Conservation (phyloP, 805 yeast genomes). For the Sugiyamaella valdiviana region DNA sequence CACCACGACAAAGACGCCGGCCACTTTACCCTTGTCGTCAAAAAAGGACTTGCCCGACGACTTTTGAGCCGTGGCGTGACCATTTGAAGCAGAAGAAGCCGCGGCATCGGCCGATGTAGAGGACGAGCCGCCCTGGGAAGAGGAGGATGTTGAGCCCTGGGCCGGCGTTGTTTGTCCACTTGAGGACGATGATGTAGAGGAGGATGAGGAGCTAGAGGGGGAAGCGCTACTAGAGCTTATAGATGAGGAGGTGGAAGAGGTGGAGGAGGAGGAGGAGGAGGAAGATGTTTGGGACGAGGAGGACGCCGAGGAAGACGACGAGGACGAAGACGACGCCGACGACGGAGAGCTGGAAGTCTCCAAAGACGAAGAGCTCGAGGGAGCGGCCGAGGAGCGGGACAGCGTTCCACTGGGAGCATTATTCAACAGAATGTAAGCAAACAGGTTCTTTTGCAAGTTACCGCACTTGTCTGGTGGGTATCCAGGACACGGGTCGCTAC, state of each 20-base stretch:
- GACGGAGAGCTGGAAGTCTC: conserved; percentile 14
- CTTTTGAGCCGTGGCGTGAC: conserved; percentile 12
- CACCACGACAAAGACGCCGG: conserved; percentile 77
- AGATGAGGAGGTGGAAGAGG: conserved; percentile 16
- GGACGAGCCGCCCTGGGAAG: conserved; percentile 7
- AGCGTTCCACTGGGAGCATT: conserved; percentile 31
- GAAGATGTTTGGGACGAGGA: conserved; percentile 16
- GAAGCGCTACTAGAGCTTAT: conserved; percentile 7
- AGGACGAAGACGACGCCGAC: conserved; percentile 18
- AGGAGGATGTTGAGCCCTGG: conserved; percentile 14
- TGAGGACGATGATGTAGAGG: conserved; percentile 21
- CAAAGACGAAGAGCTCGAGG: conserved; percentile 13
- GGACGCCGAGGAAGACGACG: conserved; percentile 22
- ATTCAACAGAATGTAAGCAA: conserved; percentile 45
- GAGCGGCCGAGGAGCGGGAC: conserved; percentile 13
- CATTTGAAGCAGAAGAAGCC: conserved; percentile 3
- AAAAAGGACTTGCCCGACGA: conserved; percentile 44
- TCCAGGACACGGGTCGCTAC: conserved; percentile 40
- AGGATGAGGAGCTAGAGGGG: conserved; percentile 6
- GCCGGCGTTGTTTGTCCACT: conserved; percentile 18
- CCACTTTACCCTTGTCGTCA: conserved; percentile 67
- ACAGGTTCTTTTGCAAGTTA: conserved; percentile 38
- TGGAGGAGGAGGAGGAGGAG: conserved; percentile 13
- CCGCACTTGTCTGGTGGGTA: conserved; percentile 42
- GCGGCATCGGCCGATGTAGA: conserved; percentile 1